Percentiles rank a stretch among this genome's conserved stretches.
Evolutionary conservation across 2,329 filamentous ascomycete genomes (phyloP).

Genomic region (Macrophomina phaseolina): DNA sequence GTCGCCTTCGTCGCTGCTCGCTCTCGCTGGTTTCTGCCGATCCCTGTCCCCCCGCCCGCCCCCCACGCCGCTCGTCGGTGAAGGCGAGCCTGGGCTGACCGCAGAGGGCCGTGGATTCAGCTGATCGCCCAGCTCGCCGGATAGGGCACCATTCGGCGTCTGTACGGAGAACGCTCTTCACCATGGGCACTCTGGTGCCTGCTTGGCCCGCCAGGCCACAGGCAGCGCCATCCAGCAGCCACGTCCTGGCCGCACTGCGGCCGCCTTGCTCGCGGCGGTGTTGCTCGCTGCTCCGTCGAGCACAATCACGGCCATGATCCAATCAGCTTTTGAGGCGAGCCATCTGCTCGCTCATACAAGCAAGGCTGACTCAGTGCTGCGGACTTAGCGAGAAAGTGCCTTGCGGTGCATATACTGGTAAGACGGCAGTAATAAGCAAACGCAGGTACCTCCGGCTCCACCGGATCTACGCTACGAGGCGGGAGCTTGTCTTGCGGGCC

Average conservation of each 20-base stretch:
- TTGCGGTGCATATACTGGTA: conserved; percentile 15
- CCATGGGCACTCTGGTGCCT: neutral
- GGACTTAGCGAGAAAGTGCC: conserved; percentile 19
- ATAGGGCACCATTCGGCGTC: conserved; percentile 15
- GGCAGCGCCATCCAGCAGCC: neutral
- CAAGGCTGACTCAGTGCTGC: conserved; percentile 8
- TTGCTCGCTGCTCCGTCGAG: neutral
- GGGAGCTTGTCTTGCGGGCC: conserved; percentile 21
- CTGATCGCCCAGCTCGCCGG: conserved; percentile 4
- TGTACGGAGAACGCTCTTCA: neutral
- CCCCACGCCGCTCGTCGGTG: conserved; percentile 24
- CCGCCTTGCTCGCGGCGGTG: neutral
- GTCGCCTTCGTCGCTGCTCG: neutral
- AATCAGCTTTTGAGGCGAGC: neutral
- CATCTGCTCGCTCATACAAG: neutral
- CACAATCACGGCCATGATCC: neutral
- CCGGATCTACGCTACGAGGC: conserved; percentile 12
- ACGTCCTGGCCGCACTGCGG: neutral
- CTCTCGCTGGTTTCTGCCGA: neutral
- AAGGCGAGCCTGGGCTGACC: conserved; percentile 23
- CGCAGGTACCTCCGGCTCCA: conserved; percentile 20
- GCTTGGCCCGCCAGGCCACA: conserved; percentile 10
- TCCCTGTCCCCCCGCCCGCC: conserved; percentile 7
- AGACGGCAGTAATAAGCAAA: conserved; percentile 18
- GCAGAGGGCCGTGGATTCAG: conserved; percentile 1